Evolutionary conservation across 495 filamentous ascomycete genomes (phyloP).

Genomic region (Hypoxylon fragiforme): DNA sequence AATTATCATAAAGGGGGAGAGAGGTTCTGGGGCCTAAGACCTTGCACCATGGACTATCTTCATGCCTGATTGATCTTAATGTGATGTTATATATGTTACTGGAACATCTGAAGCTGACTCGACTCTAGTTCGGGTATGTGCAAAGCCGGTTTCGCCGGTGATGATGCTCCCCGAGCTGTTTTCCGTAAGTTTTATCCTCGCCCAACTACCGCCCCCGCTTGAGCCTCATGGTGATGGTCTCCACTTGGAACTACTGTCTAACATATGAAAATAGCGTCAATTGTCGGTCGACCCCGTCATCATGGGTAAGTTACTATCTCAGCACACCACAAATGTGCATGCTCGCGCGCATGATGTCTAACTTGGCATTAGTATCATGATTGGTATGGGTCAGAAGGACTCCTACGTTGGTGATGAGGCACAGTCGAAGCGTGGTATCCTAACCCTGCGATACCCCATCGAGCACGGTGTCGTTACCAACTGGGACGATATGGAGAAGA

Average conservation of each 20-base stretch:
- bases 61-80: conserved; percentile 7
- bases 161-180: conserved; percentile 98
- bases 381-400: conserved; percentile 99
- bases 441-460: conserved; percentile 98
- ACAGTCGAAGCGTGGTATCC: conserved; percentile 99
- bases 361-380: conserved; percentile 86
- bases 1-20: conserved; percentile 11
- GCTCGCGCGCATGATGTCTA: conserved; percentile 31
- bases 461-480: conserved; percentile 99
- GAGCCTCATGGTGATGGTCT: conserved; percentile 25
- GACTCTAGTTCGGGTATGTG: conserved; percentile 95
- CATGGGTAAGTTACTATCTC: conserved; percentile 79
- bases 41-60: no score
- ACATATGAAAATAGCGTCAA: conserved; percentile 71
- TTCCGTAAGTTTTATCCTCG: conserved; percentile 84
- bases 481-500: conserved; percentile 99
- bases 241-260: conserved; percentile 29
- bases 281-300: conserved; percentile 98
- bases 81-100: conserved; percentile 4
- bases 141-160: conserved; percentile 99
- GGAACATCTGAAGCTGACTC: conserved; percentile 52
- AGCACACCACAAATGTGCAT: conserved; percentile 1
- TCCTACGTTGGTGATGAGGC: conserved; percentile 99
- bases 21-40: conserved; percentile 16
- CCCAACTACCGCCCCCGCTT: conserved; percentile 37